These are phyloP conservation scores for Rhodotorula sp. DNA, from an alignment of 1,284 basidiomycete species.

Conservation along the genomic window DNA sequence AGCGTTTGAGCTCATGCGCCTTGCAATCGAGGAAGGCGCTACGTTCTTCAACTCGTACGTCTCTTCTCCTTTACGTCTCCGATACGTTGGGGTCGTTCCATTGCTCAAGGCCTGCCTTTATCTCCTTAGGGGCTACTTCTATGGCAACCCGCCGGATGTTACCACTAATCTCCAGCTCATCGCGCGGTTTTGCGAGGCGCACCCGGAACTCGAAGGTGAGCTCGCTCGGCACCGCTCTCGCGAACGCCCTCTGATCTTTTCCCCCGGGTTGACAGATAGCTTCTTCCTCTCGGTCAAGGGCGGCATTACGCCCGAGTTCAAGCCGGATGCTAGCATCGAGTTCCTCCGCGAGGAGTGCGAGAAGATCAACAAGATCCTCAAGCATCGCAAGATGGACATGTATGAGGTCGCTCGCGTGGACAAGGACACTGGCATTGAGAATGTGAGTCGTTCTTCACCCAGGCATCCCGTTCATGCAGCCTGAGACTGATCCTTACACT, in stretches of 20 bases:
- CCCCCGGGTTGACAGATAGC: slow-evolving; percentile 11
- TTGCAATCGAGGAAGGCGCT: slow-evolving; percentile 21
- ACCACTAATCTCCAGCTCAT: slow-evolving; percentile 38
- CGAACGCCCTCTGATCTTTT: neutral
- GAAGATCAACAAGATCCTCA: slow-evolving; percentile 41
- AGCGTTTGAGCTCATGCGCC: slow-evolving; percentile 40
- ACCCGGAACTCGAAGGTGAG: slow-evolving; percentile 42
- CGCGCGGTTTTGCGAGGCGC: slow-evolving; percentile 42
- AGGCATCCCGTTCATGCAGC: neutral
- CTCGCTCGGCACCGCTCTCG: neutral
- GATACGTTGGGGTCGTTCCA: too few species aligned
- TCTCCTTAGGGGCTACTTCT: slow-evolving; percentile 29
- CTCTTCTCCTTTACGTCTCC: too few species aligned
- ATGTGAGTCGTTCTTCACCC: neutral
- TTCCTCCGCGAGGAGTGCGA: slow-evolving; percentile 37
- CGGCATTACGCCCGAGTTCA: slow-evolving; percentile 31
- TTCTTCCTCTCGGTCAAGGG: slow-evolving; percentile 47
- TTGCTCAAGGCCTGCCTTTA: too few species aligned
- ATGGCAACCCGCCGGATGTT: slow-evolving; percentile 29
- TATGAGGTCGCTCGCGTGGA: slow-evolving; percentile 43
- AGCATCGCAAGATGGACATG: slow-evolving; percentile 46
- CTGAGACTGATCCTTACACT: neutral
- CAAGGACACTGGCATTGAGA: slow-evolving; percentile 28
- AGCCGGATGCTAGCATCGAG: slow-evolving; percentile 35
- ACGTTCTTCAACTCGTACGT: slow-evolving; percentile 16